Evolutionary conservation across 805 yeast species (phyloP).

Genomic region (Metschnikowia peoriensis): DNA sequence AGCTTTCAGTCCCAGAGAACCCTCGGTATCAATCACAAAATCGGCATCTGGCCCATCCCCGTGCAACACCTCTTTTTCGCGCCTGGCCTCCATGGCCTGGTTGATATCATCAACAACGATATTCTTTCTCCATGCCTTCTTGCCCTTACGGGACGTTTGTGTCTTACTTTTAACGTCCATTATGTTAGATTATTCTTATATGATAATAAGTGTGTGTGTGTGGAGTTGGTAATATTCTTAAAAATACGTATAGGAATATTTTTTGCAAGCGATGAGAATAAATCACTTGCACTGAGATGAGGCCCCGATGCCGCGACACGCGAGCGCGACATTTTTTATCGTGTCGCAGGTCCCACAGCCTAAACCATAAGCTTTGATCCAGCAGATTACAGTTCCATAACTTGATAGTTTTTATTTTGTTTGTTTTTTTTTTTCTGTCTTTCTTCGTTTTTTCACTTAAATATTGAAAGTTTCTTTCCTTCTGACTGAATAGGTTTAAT

Average conservation of each 20-base stretch:
- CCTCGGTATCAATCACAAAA: constrained; percentile 44
- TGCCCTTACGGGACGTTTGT: constrained; percentile 89
- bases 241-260: too few relatives aligned
- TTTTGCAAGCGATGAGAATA: neutral
- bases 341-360: too few relatives aligned
- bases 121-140: constrained; percentile 89
- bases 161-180: constrained; percentile 35
- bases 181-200: neutral
- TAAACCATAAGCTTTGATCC: too few relatives aligned
- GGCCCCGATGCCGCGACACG: neutral
- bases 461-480: too few relatives aligned
- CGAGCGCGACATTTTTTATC: too few relatives aligned
- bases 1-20: constrained; percentile 34
- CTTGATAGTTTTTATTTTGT: too few relatives aligned
- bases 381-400: too few relatives aligned
- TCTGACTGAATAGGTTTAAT: too few relatives aligned
- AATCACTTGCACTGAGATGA: constrained; percentile 3
- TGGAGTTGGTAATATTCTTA: neutral
- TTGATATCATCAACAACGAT: constrained; percentile 83
- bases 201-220: too few relatives aligned
- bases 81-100: constrained; percentile 60
- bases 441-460: too few relatives aligned
- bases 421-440: too few relatives aligned
- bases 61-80: constrained; percentile 57
- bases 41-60: constrained; percentile 59